Evolutionary conservation across 1,139 yeast genomes (phyloP).

Genomic region (Kurtzmaniella quercitrusa): DNA sequence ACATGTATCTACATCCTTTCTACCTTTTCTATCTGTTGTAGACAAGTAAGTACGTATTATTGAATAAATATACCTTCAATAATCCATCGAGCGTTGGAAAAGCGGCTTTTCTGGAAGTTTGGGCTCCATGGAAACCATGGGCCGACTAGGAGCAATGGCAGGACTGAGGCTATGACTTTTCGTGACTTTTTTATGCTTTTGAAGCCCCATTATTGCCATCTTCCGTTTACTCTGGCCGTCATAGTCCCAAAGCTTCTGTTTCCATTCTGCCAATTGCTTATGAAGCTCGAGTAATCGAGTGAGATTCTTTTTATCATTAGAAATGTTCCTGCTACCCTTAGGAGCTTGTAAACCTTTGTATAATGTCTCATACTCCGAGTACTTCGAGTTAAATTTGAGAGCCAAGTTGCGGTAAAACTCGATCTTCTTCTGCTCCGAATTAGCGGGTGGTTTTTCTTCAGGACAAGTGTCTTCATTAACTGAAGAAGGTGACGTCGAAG

Average conservation of each 20-base stretch:
- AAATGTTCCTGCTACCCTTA: neutral
- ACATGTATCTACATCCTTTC: too few species aligned
- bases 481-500: constrained; percentile 10
- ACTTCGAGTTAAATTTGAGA: constrained; percentile 31
- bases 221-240: constrained; percentile 31
- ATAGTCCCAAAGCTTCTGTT: constrained; percentile 31
- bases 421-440: constrained; percentile 11
- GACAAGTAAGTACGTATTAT: neutral
- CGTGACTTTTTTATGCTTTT: constrained; percentile 28
- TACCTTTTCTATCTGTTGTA: too few species aligned
- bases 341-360: constrained; percentile 20
- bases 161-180: constrained; percentile 6
- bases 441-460: constrained; percentile 1
- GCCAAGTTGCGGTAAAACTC: constrained; percentile 27
- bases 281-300: constrained; percentile 32
- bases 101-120: constrained; percentile 4
- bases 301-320: constrained; percentile 18
- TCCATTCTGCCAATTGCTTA: constrained; percentile 31
- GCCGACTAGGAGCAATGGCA: neutral
- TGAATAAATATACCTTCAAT: neutral
- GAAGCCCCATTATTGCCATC: constrained; percentile 28
- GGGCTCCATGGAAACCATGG: constrained; percentile 2
- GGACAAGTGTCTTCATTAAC: constrained; percentile 7
- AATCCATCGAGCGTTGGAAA: constrained; percentile 4
- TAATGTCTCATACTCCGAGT: constrained; percentile 35